Conservation (phyloP, 306 rosid species). For the Echinosophora koreensis region DNA sequence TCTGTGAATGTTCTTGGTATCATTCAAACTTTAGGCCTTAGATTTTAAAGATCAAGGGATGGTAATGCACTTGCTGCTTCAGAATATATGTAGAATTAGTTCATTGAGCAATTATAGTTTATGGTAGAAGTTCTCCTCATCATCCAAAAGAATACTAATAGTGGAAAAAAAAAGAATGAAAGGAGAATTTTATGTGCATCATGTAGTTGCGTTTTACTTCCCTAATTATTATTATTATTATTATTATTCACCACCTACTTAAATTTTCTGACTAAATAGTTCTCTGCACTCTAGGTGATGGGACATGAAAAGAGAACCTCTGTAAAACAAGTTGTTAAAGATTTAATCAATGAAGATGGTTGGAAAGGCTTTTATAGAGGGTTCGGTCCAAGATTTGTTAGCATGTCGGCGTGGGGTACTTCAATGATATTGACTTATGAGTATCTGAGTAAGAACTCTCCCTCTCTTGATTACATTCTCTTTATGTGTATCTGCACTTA, state of each 20-base stretch:
- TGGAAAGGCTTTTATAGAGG: slow-evolving; percentile 97
- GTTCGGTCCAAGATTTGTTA: slow-evolving; percentile 93
- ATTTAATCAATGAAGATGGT: slow-evolving; percentile 83
- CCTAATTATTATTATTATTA: neutral
- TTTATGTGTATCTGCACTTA: slow-evolving; percentile 29
- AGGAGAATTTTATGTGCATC: slow-evolving; percentile 14
- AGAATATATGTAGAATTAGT: neutral
- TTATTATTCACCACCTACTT: slow-evolving; percentile 27
- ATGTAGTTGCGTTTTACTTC: slow-evolving; percentile 16
- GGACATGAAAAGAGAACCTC: slow-evolving; percentile 73
- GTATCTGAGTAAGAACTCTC: slow-evolving; percentile 75
- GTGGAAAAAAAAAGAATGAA: slow-evolving; percentile 7
- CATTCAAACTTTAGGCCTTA: neutral
- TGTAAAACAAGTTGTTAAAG: slow-evolving; percentile 74
- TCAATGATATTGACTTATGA: slow-evolving; percentile 96
- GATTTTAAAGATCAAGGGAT: slow-evolving; percentile 15
- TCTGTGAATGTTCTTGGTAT: slow-evolving; percentile 16
- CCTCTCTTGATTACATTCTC: slow-evolving; percentile 31
- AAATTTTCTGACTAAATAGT: slow-evolving; percentile 40
- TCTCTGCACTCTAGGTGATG: slow-evolving; percentile 68
- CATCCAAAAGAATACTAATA: neutral
- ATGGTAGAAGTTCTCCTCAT: slow-evolving; percentile 28
- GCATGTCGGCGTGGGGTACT: slow-evolving; percentile 97
- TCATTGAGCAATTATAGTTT: slow-evolving; percentile 10
- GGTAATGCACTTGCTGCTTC: slow-evolving; percentile 1